phyloP scores from a whole-genome alignment of 108 stramenopile genomes.

The Fragilaria crotonensis region DNA sequence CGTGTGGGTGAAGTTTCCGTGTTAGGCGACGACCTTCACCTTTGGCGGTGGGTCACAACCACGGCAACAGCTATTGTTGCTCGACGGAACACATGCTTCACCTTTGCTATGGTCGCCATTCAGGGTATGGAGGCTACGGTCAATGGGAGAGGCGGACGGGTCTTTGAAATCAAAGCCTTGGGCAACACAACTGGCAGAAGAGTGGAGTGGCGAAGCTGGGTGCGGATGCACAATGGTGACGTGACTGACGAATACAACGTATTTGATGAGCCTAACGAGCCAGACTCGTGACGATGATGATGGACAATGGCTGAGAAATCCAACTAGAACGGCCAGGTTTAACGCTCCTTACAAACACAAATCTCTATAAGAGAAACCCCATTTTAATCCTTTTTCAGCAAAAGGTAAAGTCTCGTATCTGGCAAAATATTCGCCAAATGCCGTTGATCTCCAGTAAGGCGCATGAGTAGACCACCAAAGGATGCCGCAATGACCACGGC shows the following conservation, averaged over 20 bases:
- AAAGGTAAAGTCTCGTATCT: constrained; percentile 83
- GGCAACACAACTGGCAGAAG: background rate
- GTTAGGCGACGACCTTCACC: constrained; percentile 6
- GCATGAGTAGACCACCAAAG: constrained; percentile 94
- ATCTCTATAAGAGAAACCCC: no score
- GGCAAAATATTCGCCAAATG: constrained; percentile 86
- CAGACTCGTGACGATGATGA: no score
- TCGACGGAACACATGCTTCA: constrained; percentile 8
- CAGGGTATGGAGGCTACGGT: constrained; percentile 44
- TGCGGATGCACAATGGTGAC: constrained; percentile 27
- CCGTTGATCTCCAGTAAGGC: constrained; percentile 88
- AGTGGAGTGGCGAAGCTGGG: constrained; percentile 29
- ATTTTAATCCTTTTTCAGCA: constrained; percentile 90
- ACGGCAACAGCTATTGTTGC: constrained; percentile 37
- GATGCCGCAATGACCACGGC: constrained; percentile 78
- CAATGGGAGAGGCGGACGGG: constrained; percentile 32
- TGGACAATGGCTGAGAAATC: no score
- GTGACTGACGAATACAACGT: constrained; percentile 9
- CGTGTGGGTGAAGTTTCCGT: constrained; percentile 19
- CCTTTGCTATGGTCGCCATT: constrained; percentile 39
- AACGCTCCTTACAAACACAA: no score
- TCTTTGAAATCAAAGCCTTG: constrained; percentile 19
- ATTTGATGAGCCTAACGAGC: no score
- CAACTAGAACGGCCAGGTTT: no score
- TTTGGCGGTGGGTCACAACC: constrained; percentile 46